These are phyloP conservation scores for Tetragonia tetragonoides DNA, from an alignment of 148 eudicot genomes.

Conservation along the genomic window DNA sequence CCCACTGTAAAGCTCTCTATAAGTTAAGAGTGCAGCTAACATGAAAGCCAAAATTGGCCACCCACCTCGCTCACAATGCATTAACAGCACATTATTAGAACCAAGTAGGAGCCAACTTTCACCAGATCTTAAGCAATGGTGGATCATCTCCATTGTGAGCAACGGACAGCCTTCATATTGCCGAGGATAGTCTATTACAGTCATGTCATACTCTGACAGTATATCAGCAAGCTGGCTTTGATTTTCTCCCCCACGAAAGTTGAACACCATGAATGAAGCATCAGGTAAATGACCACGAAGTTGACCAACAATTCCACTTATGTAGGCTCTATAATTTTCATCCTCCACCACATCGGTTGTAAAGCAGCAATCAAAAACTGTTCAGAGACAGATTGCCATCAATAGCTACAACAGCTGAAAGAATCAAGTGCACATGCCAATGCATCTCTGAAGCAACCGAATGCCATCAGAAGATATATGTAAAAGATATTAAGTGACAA, in stretches of 20 bases:
- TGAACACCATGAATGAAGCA: conserved; percentile 70
- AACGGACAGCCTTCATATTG: conserved; percentile 65
- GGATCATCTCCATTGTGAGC: conserved; percentile 68
- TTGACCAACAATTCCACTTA: conserved; percentile 52
- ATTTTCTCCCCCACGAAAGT: conserved; percentile 62
- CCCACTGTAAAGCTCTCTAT: conserved; percentile 58
- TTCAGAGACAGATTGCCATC: not conserved
- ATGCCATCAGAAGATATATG: not conserved
- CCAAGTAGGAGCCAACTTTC: conserved; percentile 82
- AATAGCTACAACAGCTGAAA: conserved; percentile 3
- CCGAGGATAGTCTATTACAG: conserved; percentile 75
- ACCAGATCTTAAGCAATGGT: conserved; percentile 70
- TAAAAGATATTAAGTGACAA: not conserved
- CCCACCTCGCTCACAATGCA: conserved; percentile 81
- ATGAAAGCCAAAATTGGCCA: conserved; percentile 82
- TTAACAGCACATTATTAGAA: conserved; percentile 62
- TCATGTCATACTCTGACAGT: conserved; percentile 63
- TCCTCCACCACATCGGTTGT: conserved; percentile 62
- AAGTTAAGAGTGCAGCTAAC: conserved; percentile 78
- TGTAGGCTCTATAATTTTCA: conserved; percentile 50
- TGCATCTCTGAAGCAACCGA: not conserved
- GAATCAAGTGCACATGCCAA: not conserved
- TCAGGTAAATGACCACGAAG: conserved; percentile 63
- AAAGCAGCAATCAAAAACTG: conserved; percentile 85
- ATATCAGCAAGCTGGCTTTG: conserved; percentile 53